Conservation (phyloP, 331 rosid species). For the Erythrophleum ivorense region DNA sequence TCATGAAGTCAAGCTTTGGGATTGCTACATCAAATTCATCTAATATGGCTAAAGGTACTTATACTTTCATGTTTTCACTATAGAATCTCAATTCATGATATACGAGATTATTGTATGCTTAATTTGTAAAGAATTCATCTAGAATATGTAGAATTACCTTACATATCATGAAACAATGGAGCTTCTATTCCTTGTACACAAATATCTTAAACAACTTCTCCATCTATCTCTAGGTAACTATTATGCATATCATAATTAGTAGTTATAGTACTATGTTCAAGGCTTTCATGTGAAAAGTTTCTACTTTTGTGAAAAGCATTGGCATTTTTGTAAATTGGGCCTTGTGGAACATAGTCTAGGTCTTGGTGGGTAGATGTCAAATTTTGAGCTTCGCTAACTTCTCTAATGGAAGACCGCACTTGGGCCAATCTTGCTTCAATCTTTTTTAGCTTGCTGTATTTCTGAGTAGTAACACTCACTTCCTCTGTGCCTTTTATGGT, state of each 20-base stretch:
- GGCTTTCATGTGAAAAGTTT: no score
- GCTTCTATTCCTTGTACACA: slow-evolving; percentile 65
- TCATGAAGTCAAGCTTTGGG: no score
- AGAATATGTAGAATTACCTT: no score
- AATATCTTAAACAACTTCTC: slow-evolving; percentile 59
- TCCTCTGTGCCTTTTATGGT: slow-evolving; percentile 16
- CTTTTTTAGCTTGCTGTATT: slow-evolving; percentile 36
- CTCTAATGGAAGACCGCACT: slow-evolving; percentile 53
- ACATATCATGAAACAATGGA: slow-evolving; percentile 50
- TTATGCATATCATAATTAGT: slow-evolving; percentile 16
- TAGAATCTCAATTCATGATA: no score
- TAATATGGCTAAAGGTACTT: no score
- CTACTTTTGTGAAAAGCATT: slow-evolving; percentile 63
- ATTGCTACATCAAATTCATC: no score
- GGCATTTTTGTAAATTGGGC: slow-evolving; percentile 55
- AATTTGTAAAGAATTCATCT: no score
- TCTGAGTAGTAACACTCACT: slow-evolving; percentile 8
- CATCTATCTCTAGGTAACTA: slow-evolving; percentile 72
- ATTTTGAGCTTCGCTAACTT: slow-evolving; percentile 49
- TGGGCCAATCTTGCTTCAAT: slow-evolving; percentile 50
- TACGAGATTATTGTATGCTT: no score
- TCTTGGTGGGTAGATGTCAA: slow-evolving; percentile 42
- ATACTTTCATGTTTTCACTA: no score
- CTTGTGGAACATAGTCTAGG: slow-evolving; percentile 57
- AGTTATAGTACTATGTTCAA: no score